A percentile compares a stretch with the other conserved stretches of the same genome.
These are phyloP conservation scores for Coprinopsis strossmayeri DNA, from an alignment of 768 basidiomycete species.

Conservation along the genomic window DNA sequence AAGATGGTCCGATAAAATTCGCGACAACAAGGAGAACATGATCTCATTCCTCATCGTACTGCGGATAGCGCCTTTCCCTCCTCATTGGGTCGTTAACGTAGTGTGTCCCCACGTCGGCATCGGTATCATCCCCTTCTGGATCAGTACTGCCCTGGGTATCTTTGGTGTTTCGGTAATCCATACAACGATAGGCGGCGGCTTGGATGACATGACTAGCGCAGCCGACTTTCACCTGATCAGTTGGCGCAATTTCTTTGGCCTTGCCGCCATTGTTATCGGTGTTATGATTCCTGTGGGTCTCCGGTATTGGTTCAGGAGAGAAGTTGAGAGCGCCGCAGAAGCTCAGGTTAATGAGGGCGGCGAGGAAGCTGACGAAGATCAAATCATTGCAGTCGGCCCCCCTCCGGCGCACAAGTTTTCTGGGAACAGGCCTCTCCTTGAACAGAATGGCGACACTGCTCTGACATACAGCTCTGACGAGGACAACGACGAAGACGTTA, in stretches of 20 bases:
- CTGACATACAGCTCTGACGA: constrained; percentile 28
- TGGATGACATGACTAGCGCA: constrained; percentile 93
- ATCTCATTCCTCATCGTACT: constrained; percentile 93
- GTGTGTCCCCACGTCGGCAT: constrained; percentile 92
- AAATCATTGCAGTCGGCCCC: constrained; percentile 53
- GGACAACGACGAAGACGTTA: constrained; percentile 62
- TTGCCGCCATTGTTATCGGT: constrained; percentile 81
- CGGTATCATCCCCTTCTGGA: constrained; percentile 79
- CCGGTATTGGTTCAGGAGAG: constrained; percentile 72
- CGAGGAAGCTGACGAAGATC: constrained; percentile 30
- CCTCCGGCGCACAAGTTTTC: constrained; percentile 19
- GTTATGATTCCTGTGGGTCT: constrained; percentile 92
- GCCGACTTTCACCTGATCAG: constrained; percentile 93
- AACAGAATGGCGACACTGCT: constrained; percentile 29
- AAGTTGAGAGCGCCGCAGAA: constrained; percentile 36
- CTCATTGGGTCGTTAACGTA: constrained; percentile 95
- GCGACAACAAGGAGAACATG: constrained; percentile 74
- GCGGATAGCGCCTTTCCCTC: constrained; percentile 89
- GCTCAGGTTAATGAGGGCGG: constrained; percentile 23
- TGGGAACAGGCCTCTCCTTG: constrained; percentile 16
- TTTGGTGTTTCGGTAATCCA: constrained; percentile 91
- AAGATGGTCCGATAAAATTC: constrained; percentile 74
- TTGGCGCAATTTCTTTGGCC: constrained; percentile 81
- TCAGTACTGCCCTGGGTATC: constrained; percentile 84
- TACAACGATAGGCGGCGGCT: constrained; percentile 86